Evolutionary conservation across 352 stramenopile species (phyloP).

Genomic region (Pythium monospermum): DNA sequence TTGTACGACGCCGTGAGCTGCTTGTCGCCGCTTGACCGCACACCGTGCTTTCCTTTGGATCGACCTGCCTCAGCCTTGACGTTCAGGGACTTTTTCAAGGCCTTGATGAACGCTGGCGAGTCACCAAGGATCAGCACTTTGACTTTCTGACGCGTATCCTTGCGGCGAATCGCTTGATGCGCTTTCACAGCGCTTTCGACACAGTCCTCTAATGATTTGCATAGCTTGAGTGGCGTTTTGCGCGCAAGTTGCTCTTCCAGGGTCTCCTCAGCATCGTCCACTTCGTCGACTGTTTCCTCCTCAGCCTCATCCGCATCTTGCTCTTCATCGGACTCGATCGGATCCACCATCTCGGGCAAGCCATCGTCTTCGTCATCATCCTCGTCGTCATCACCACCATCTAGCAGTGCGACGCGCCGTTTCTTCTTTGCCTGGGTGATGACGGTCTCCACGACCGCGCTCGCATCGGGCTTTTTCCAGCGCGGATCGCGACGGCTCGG

Average conservation of each 20-base stretch:
- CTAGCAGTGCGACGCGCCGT: slow-evolving; percentile 22
- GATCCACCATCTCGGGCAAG: slow-evolving; percentile 13
- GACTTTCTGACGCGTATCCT: slow-evolving; percentile 57
- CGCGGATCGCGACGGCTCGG: slow-evolving; percentile 62
- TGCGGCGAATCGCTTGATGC: slow-evolving; percentile 47
- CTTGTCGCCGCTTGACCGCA: slow-evolving; percentile 46
- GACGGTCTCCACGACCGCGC: slow-evolving; percentile 32
- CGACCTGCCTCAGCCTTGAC: slow-evolving; percentile 53
- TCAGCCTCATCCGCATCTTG: slow-evolving; percentile 16
- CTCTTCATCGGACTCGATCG: slow-evolving; percentile 22
- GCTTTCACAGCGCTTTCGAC: slow-evolving; percentile 30
- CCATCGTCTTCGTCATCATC: slow-evolving; percentile 10
- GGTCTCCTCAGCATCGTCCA: slow-evolving; percentile 20
- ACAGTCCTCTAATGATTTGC: slow-evolving; percentile 45
- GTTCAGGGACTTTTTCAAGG: slow-evolving; percentile 50
- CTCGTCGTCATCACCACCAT: slow-evolving; percentile 12
- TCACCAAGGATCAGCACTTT: slow-evolving; percentile 65
- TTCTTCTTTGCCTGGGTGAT: slow-evolving; percentile 35
- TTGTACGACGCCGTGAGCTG: slow-evolving; percentile 49
- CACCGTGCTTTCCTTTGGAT: slow-evolving; percentile 45
- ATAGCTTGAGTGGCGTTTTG: slow-evolving; percentile 40
- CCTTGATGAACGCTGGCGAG: slow-evolving; percentile 45
- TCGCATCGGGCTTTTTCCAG: slow-evolving; percentile 62
- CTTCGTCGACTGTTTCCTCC: slow-evolving; percentile 15
- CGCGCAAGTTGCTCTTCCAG: slow-evolving; percentile 2